These are phyloP conservation scores for Suillus plorans DNA, from an alignment of 768 basidiomycete species.

Conservation along the genomic window DNA sequence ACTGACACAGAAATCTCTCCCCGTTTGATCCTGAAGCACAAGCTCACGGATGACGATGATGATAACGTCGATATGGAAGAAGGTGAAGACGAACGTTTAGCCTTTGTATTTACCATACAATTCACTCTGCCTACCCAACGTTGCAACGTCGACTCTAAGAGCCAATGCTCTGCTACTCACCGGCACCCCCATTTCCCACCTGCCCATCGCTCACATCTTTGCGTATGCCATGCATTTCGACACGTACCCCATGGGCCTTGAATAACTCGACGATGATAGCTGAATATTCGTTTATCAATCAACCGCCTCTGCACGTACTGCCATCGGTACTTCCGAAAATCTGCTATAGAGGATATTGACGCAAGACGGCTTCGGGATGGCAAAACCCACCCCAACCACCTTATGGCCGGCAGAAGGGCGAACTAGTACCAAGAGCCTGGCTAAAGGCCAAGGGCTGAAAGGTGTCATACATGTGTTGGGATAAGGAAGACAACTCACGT, in stretches of 20 bases:
- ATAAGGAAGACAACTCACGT: slow-evolving; percentile 56
- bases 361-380: slow-evolving; percentile 53
- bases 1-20: too few species aligned
- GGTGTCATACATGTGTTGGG: slow-evolving; percentile 78
- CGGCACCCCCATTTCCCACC: slow-evolving; percentile 69
- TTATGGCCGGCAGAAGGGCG: slow-evolving; percentile 82
- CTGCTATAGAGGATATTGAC: too few species aligned
- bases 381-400: slow-evolving; percentile 67
- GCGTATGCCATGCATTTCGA: slow-evolving; percentile 82
- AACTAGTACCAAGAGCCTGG: slow-evolving; percentile 51
- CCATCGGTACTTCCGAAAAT: too few species aligned
- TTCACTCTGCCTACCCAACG: background rate
- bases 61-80: slow-evolving; percentile 34
- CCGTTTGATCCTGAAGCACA: too few species aligned
- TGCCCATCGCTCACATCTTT: slow-evolving; percentile 76
- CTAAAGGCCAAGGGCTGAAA: slow-evolving; percentile 65
- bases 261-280: slow-evolving; percentile 85
- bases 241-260: slow-evolving; percentile 68
- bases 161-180: slow-evolving; percentile 67
- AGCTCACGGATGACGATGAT: background rate
- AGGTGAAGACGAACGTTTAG: slow-evolving; percentile 12
- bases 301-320: too few species aligned
- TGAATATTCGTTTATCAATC: slow-evolving; percentile 31
- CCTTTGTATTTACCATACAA: slow-evolving; percentile 7
- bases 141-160: slow-evolving; percentile 36